Percentiles rank a stretch among this genome's conserved stretches.
Evolutionary conservation across 192 early-diverging fungal genomes (phyloP).

Genomic region (Rhizophagus sp.): DNA sequence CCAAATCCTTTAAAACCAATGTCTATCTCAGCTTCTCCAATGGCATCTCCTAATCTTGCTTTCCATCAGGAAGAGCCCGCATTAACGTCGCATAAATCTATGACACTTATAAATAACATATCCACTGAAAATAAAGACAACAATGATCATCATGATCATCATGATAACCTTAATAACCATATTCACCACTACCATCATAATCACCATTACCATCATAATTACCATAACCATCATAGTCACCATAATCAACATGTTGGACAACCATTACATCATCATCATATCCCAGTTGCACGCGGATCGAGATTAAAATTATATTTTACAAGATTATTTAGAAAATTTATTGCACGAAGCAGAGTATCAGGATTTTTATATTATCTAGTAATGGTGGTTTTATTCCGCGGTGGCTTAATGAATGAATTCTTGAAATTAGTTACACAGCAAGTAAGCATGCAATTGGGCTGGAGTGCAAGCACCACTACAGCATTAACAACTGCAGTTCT

Average conservation of each 20-base stretch:
- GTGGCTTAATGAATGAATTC: slow-evolving; percentile 24
- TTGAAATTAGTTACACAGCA: slow-evolving; percentile 21
- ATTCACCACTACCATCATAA: no score
- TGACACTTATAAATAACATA: background rate
- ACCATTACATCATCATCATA: background rate
- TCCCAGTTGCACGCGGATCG: background rate
- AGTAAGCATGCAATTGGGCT: slow-evolving; percentile 22
- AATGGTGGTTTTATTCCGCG: slow-evolving; percentile 21
- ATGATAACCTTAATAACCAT: background rate
- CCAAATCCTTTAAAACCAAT: slow-evolving; percentile 9
- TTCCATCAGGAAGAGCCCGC: background rate
- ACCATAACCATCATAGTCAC: no score
- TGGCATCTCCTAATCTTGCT: slow-evolving; percentile 12
- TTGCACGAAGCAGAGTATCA: slow-evolving; percentile 9
- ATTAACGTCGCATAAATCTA: background rate
- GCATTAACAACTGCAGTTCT: slow-evolving; percentile 18
- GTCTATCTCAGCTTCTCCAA: no score
- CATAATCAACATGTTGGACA: background rate
- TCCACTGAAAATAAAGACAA: background rate
- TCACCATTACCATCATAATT: background rate
- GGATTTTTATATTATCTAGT: slow-evolving; percentile 14
- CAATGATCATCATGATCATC: background rate
- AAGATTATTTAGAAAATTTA: slow-evolving; percentile 14
- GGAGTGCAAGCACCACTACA: slow-evolving; percentile 20
- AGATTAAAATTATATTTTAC: slow-evolving; percentile 1